Evolutionary conservation across 2,329 filamentous ascomycete species (phyloP).

Genomic region (Ophiostoma perfectum): DNA sequence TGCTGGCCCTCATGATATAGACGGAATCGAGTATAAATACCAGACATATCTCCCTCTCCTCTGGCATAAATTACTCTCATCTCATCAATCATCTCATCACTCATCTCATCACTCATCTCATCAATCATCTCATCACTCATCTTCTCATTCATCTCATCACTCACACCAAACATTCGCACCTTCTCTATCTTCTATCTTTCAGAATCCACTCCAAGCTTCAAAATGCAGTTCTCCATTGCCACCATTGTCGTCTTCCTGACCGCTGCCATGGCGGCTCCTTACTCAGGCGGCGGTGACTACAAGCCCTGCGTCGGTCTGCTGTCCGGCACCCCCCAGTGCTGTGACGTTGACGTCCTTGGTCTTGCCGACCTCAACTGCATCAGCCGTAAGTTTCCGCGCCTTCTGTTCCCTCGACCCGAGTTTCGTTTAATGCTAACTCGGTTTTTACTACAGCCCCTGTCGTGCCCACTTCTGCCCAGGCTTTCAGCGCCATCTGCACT

Average conservation of each 20-base stretch:
- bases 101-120: background rate
- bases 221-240: constrained; percentile 16
- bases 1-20: background rate
- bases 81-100: constrained; percentile 1
- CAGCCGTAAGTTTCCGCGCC: background rate
- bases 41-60: background rate
- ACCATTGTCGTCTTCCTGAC: constrained; percentile 6
- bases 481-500: background rate
- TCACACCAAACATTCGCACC: background rate
- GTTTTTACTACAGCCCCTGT: background rate
- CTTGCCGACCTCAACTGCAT: background rate
- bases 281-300: background rate
- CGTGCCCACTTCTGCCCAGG: background rate
- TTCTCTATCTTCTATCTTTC: background rate
- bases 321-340: background rate
- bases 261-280: background rate
- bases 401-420: no score
- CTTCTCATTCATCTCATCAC: background rate
- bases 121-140: background rate
- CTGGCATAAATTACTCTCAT: background rate
- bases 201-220: background rate
- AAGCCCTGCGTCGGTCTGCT: background rate
- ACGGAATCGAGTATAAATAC: background rate
- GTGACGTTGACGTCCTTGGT: background rate
- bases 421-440: background rate